Base-by-base conservation (phyloP, 1,139 yeast species). In the Eremothecium sinecaudum region DNA sequence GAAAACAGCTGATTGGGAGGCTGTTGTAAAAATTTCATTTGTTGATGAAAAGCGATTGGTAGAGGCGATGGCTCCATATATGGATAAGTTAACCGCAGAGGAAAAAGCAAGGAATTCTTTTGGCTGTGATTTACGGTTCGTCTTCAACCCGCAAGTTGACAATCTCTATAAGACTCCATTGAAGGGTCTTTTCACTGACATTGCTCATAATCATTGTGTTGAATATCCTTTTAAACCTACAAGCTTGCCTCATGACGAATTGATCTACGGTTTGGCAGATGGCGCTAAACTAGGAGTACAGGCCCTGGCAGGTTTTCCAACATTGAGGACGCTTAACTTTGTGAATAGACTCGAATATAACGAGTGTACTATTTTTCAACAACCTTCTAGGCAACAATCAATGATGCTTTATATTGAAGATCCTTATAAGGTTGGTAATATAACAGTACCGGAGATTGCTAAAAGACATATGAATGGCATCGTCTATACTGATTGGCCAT, bases 1-100 rank as follows among this genome's bases (percentile, higher is more conserved):
- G 34, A 92, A 90, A 57, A 82, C 87, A 36, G 94, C 93, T 5
- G 79, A 83, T 33, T 90, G 99, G 99, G 98, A 90, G 62, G 97
- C 97, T 6, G 96, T 90, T 37, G 95, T 90, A n/a, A 73, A 84
- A 53, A 71, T 90, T 42, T 80, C 93, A 9, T 92, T 92, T 66
- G 96, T 90, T 34, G 97, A 92, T 47, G 87, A 81, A 51, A 62
- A 71, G 22, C 69, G 90, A 42, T 67, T 90, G 40, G 63, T 81
- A 34, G 73, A 67, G 2, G 87, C 90, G 1, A 73, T 92, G 68
- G 67, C 63, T 32, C 80, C 93, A 2, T 58, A 66, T 28, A 81
- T 82, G 39, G 52, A 62, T 1, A 69, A 67, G 40, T 63, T 92
- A 37, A 62, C 77, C 1, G 70, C 79, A 0, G 87, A 73, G 28